A percentile compares a stretch with the other conserved stretches of the same genome.
Conservation (phyloP, 2,329 filamentous ascomycete genomes). For the Ophiostoma ips region DNA sequence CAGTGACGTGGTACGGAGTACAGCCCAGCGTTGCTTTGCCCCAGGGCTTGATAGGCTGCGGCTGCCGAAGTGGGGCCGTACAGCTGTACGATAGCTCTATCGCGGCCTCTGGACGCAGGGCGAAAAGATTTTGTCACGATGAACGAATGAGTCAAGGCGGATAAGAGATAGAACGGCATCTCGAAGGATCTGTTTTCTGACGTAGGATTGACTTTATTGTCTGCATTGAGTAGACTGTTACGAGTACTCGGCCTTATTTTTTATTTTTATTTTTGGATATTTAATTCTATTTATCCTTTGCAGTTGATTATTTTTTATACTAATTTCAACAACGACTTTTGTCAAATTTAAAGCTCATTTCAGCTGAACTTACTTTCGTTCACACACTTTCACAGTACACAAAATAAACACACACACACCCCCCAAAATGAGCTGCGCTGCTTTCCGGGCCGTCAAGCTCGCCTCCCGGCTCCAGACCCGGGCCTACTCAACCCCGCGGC, state of each 20-base stretch:
- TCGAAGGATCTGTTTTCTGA: not conserved
- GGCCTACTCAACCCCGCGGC: slow-evolving; percentile 48
- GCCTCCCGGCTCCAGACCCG: slow-evolving; percentile 25
- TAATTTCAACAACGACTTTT: no score
- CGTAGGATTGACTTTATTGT: not conserved
- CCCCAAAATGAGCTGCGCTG: slow-evolving; percentile 12
- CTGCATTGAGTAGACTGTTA: no score
- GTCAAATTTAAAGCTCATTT: not conserved
- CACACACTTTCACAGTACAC: not conserved
- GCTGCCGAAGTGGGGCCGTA: not conserved
- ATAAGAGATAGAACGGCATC: not conserved
- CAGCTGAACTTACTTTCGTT: not conserved
- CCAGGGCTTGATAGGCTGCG: not conserved
- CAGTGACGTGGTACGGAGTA: not conserved
- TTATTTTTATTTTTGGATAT: no score
- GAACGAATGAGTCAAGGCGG: not conserved
- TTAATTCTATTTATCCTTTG: no score
- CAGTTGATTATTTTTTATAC: no score
- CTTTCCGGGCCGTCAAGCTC: slow-evolving; percentile 16
- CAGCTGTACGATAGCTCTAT: not conserved
- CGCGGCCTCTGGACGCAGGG: no score
- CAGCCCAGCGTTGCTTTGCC: no score
- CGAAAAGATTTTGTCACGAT: slow-evolving; percentile 2
- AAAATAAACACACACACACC: no score
- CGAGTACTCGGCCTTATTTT: no score